Evolutionary conservation across 2,329 filamentous ascomycete genomes (phyloP), one percentile per base, ranked within the genome.

Genomic region (Colletotrichum graminicola): DNA sequence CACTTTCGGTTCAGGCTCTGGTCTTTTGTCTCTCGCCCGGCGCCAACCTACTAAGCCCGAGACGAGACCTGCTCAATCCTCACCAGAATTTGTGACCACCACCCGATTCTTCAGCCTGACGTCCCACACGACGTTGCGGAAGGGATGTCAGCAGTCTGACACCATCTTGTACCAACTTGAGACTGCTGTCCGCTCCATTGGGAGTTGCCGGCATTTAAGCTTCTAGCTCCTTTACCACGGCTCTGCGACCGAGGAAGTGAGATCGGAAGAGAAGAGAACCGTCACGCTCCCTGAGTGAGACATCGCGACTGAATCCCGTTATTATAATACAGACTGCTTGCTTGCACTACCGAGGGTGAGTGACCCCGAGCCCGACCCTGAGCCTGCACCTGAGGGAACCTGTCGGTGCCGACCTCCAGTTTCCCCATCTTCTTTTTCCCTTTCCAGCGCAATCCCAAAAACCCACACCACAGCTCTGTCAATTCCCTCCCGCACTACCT

Each of bases 41-140:
- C 55, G 36, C 62, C 62, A 71, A 60, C 39, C 65, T 54, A 39
- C 39, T 45, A 68, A 41, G 67, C 65, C 70, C 63, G 64, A 72
- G 63, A 67, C 67, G 68, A 72, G 63, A 67, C 64, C 49, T 69
- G 36, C 45, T 71, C 68, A 55, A 62, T 73, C 55, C 56, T 73
- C 69, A 68, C 52, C 72, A 73, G 72, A 73, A 65, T 69, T 72
- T 72, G 57, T 65, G 65, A 68, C 65, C 60, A 62, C 52, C 57
- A 64, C 72, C 49, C 59, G 60, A 71, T 65, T 72, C 68, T 68
- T 69, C 72, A 73, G 72, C 64, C 64, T 62, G 72, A 67, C 65
- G 72, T 73, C 68, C 65, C 72, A 65, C 72, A 68, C 47, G 69
- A 72, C 64, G 69, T 73, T 72, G 65, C 64, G 57, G 64, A 72